phyloP scores from a whole-genome alignment of 1,139 yeast species.

The Sugiyamaella paludigena region DNA sequence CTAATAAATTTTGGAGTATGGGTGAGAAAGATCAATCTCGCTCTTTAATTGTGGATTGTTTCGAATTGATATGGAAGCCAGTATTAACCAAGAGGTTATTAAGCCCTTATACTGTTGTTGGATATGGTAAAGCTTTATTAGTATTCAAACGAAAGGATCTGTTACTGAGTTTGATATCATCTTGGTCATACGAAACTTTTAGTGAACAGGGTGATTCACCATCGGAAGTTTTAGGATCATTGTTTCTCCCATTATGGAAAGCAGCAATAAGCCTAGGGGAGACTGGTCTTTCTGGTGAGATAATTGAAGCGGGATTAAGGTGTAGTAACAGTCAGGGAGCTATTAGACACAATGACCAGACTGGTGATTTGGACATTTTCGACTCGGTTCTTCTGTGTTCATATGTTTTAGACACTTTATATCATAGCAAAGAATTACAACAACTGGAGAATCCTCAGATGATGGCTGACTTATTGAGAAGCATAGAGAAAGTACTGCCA shows the following conservation, averaged over 20 bases:
- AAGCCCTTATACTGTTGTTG: conserved; percentile 17
- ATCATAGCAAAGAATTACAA: not conserved
- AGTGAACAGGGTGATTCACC: conserved; percentile 3
- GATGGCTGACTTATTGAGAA: not conserved
- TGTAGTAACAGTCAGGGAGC: not conserved
- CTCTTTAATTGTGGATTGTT: conserved; percentile 24
- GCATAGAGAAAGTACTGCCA: not conserved
- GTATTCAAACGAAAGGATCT: conserved; percentile 20
- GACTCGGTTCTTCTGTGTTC: conserved; percentile 6
- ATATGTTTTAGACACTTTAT: not conserved
- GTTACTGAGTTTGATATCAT: conserved; percentile 8
- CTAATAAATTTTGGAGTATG: conserved; percentile 29
- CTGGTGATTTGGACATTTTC: not conserved
- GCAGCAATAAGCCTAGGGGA: conserved; percentile 16
- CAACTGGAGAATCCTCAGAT: not conserved
- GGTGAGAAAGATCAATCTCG: conserved; percentile 22
- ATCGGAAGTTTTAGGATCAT: not conserved
- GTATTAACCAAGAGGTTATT: conserved; percentile 19
- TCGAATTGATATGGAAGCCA: conserved; percentile 26
- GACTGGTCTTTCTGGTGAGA: conserved; percentile 8
- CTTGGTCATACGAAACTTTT: conserved; percentile 17
- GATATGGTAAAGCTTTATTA: conserved; percentile 23
- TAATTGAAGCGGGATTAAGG: conserved; percentile 3
- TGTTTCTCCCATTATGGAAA: conserved; percentile 23
- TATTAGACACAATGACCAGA: too few species aligned